These are phyloP conservation scores for Holtermanniella nyarrowii DNA, from an alignment of 768 basidiomycete genomes.

Conservation along the genomic window DNA sequence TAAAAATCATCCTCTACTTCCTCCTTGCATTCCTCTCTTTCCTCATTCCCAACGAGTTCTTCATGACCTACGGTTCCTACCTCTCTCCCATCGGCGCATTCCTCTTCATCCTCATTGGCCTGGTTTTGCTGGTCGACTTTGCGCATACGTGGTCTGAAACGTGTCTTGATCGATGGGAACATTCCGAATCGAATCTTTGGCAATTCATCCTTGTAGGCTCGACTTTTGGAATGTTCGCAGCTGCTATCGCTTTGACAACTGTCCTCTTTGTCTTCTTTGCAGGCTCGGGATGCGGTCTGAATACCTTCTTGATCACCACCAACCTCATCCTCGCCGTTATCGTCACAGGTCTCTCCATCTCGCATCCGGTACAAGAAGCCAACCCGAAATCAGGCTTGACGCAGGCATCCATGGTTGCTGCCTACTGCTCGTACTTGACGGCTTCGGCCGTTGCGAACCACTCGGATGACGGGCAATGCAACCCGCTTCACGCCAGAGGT, in stretches of 20 bases:
- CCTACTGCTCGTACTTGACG: slow-evolving; percentile 91
- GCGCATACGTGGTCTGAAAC: slow-evolving; percentile 98
- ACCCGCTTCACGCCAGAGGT: slow-evolving; percentile 63
- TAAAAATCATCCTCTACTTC: slow-evolving; percentile 83
- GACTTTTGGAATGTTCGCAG: slow-evolving; percentile 76
- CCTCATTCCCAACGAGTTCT: slow-evolving; percentile 93
- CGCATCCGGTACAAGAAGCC: slow-evolving; percentile 76
- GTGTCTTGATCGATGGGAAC: slow-evolving; percentile 92
- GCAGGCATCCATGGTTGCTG: slow-evolving; percentile 93
- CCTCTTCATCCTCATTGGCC: slow-evolving; percentile 89
- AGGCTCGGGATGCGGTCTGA: slow-evolving; percentile 71
- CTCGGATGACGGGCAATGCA: slow-evolving; percentile 61
- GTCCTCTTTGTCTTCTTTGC: slow-evolving; percentile 89
- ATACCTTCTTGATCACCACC: slow-evolving; percentile 94
- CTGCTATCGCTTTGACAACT: slow-evolving; percentile 72
- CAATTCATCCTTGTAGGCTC: slow-evolving; percentile 91
- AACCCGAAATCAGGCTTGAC: slow-evolving; percentile 92
- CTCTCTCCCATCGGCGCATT: slow-evolving; percentile 78
- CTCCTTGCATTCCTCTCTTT: slow-evolving; percentile 71
- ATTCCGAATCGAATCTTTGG: slow-evolving; percentile 76
- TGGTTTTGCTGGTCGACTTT: slow-evolving; percentile 95
- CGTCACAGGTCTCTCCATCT: slow-evolving; percentile 70
- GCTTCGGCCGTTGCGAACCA: slow-evolving; percentile 91
- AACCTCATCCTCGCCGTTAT: slow-evolving; percentile 73
- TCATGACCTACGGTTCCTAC: slow-evolving; percentile 97